These are phyloP conservation scores for Viridothelium virens DNA, from an alignment of 495 filamentous ascomycete genomes.

Conservation along the genomic window DNA sequence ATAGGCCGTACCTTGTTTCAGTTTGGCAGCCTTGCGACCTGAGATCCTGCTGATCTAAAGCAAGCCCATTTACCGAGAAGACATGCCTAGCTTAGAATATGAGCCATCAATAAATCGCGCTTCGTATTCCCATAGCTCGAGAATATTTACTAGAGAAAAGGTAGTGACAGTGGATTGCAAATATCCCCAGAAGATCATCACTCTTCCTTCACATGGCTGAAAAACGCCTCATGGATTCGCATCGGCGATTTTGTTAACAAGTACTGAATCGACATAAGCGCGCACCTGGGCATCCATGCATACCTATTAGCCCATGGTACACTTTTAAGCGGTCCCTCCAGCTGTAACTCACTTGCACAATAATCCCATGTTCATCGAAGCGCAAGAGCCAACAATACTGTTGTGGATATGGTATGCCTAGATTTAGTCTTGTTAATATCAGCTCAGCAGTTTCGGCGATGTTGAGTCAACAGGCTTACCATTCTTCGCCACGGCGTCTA, in stretches of 20 bases:
- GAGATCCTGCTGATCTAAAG: too few relatives aligned
- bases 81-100: not conserved
- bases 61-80: not conserved
- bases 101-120: not conserved
- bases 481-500: slow-evolving; percentile 19
- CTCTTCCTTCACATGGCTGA: not conserved
- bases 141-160: not conserved
- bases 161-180: not conserved
- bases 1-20: too few relatives aligned
- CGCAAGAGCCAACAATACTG: slow-evolving; percentile 22
- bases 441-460: not conserved
- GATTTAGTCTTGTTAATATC: not conserved
- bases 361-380: slow-evolving; percentile 20
- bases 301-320: not conserved
- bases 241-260: slow-evolving; percentile 21
- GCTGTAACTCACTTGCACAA: slow-evolving; percentile 16
- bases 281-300: slow-evolving; percentile 9
- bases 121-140: not conserved
- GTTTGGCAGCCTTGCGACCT: too few relatives aligned
- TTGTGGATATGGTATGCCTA: slow-evolving; percentile 23
- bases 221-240: slow-evolving; percentile 7
- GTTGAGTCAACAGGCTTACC: slow-evolving; percentile 5
- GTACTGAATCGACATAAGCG: slow-evolving; percentile 23
- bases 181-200: not conserved
- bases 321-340: not conserved